A percentile compares a stretch with the other conserved stretches of the same genome.
Conservation (phyloP, 345 rosid species). For the Passiflora organensis region DNA sequence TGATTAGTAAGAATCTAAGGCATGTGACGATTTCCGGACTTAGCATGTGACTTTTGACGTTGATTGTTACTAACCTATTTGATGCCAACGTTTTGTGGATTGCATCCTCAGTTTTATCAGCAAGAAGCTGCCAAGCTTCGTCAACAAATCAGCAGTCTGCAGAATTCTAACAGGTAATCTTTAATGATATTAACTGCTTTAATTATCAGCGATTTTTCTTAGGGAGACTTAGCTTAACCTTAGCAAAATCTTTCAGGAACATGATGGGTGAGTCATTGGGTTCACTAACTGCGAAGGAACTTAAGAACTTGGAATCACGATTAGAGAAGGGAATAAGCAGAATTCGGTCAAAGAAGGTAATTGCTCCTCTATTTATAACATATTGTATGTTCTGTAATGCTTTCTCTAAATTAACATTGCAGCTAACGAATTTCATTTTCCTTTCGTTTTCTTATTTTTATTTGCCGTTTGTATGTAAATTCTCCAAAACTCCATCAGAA, state of each 20-base stretch:
- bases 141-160: constrained; percentile 55
- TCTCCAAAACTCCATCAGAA: constrained; percentile 41
- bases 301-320: constrained; percentile 56
- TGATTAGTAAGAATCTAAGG: too few species aligned
- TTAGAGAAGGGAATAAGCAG: constrained; percentile 73
- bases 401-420: too few species aligned
- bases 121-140: constrained; percentile 84
- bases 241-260: constrained; percentile 67
- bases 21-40: background rate
- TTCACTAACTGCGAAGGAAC: constrained; percentile 44
- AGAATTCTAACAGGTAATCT: constrained; percentile 62
- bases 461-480: too few species aligned
- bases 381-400: background rate
- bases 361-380: background rate
- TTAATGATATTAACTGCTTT: background rate
- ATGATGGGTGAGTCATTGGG: constrained; percentile 76
- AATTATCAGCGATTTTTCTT: background rate
- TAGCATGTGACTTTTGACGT: background rate
- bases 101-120: constrained; percentile 55
- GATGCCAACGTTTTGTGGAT: too few species aligned
- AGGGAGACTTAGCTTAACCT: too few species aligned
- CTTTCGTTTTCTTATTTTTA: background rate
- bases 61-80: background rate
- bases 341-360: constrained; percentile 90
- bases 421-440: too few species aligned